phyloP scores from a whole-genome alignment of 176 grass and related monocot genomes.

The Melocanna baccifera region DNA sequence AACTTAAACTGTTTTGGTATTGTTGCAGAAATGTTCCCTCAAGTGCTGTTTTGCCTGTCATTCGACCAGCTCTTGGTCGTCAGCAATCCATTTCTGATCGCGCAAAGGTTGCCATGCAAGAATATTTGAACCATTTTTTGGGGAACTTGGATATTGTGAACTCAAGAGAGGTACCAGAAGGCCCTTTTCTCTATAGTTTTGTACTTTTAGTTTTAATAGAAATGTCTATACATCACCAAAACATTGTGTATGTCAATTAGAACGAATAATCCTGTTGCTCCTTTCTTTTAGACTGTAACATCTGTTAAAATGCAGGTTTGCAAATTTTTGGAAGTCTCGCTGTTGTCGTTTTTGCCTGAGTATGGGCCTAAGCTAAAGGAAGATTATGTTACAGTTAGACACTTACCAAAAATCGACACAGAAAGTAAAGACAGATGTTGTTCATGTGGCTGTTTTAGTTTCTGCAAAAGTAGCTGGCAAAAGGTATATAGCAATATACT shows the following conservation, averaged over 20 bases:
- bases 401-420: constrained; percentile 55
- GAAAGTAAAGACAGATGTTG: constrained; percentile 46
- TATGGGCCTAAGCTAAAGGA: constrained; percentile 86
- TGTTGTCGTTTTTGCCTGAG: constrained; percentile 62
- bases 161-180: constrained; percentile 53
- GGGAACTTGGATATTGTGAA: constrained; percentile 88
- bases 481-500: constrained; percentile 40
- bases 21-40: constrained; percentile 71
- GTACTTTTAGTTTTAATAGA: not conserved
- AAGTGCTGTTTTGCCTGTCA: constrained; percentile 69
- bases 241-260: not conserved
- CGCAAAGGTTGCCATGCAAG: constrained; percentile 84
- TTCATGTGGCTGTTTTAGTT: constrained; percentile 49
- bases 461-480: constrained; percentile 60
- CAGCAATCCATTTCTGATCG: constrained; percentile 73
- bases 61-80: constrained; percentile 59
- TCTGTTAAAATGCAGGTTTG: constrained; percentile 47
- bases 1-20: constrained; percentile 12
- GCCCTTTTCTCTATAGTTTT: not conserved
- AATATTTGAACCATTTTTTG: constrained; percentile 73
- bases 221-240: not conserved
- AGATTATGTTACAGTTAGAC: constrained; percentile 64
- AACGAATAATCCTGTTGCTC: constrained; percentile 5
- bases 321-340: constrained; percentile 75
- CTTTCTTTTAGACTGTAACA: constrained; percentile 19